phyloP scores from a whole-genome alignment of 331 rosid genomes.

The Erythrophleum ivorense region DNA sequence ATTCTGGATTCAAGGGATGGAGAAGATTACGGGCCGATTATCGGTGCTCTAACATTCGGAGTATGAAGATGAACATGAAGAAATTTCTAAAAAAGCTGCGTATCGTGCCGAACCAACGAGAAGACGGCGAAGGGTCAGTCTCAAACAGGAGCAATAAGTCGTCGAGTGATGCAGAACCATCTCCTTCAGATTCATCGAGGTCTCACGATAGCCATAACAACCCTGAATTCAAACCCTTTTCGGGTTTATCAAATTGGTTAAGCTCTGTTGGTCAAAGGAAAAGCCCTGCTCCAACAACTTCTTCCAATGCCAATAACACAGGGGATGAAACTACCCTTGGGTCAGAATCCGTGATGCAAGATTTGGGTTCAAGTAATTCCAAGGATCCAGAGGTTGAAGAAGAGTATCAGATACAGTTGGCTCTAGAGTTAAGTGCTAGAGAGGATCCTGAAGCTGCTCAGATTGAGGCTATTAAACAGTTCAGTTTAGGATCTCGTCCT shows the following conservation, averaged over 20 bases:
- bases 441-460: conserved; percentile 98
- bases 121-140: conserved; percentile 63
- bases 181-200: too few species aligned
- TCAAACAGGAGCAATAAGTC: conserved; percentile 63
- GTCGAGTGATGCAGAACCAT: conserved; percentile 53
- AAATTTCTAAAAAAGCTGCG: conserved; percentile 89
- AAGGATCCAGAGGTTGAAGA: conserved; percentile 87
- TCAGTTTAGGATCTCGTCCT: conserved; percentile 93
- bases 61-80: too few species aligned
- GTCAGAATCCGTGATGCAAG: too few species aligned
- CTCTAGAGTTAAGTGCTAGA: conserved; percentile 87
- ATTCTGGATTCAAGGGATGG: too few species aligned
- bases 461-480: conserved; percentile 96
- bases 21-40: too few species aligned
- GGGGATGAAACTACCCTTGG: too few species aligned
- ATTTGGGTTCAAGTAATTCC: too few species aligned
- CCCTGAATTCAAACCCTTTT: conserved; percentile 53
- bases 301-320: too few species aligned
- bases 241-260: conserved; percentile 74
- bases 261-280: conserved; percentile 66
- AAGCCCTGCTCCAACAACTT: conserved; percentile 67
- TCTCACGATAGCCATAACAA: conserved; percentile 47
- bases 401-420: conserved; percentile 89
- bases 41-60: too few species aligned
- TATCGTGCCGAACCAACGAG: conserved; percentile 75